Percentiles rank a stretch among this genome's conserved stretches.
phyloP scores from a whole-genome alignment of 1,139 yeast species.

The Kodamaea ohmeri region DNA sequence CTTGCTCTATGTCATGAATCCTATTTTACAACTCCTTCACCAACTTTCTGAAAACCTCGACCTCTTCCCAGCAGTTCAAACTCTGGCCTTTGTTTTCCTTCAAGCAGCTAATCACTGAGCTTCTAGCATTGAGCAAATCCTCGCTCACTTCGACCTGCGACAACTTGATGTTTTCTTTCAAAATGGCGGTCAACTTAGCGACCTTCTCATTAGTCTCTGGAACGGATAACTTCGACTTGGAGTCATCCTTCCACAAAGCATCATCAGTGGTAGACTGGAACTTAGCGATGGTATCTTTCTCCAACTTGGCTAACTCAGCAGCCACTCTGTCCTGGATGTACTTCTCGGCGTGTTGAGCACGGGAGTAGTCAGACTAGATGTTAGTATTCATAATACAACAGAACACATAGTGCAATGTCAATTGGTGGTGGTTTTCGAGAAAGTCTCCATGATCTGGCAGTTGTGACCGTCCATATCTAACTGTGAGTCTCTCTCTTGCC shows the following conservation, averaged over 20 bases:
- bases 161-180: conserved; percentile 47
- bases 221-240: conserved; percentile 24
- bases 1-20: conserved; percentile 2
- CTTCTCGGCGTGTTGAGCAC: conserved; percentile 76
- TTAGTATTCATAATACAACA: conserved; percentile 20
- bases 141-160: conserved; percentile 34
- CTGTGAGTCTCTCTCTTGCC: no score
- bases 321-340: conserved; percentile 76
- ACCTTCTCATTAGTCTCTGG: conserved; percentile 38
- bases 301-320: conserved; percentile 60
- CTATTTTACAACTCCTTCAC: conserved; percentile 31
- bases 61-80: conserved; percentile 86
- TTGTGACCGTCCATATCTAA: no score
- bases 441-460: no score
- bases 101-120: conserved; percentile 62
- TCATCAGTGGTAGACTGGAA: conserved; percentile 53
- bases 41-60: conserved; percentile 64
- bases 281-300: conserved; percentile 53
- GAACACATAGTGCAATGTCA: no score
- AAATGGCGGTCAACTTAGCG: conserved; percentile 45
- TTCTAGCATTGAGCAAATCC: conserved; percentile 46
- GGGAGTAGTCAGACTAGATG: conserved; percentile 65
- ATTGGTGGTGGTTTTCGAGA: no score
- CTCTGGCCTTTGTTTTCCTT: conserved; percentile 67
- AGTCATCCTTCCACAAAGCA: conserved; percentile 35